These are phyloP conservation scores for Hanseniaspora valbyensis DNA, from an alignment of 805 yeast species.

Conservation along the genomic window DNA sequence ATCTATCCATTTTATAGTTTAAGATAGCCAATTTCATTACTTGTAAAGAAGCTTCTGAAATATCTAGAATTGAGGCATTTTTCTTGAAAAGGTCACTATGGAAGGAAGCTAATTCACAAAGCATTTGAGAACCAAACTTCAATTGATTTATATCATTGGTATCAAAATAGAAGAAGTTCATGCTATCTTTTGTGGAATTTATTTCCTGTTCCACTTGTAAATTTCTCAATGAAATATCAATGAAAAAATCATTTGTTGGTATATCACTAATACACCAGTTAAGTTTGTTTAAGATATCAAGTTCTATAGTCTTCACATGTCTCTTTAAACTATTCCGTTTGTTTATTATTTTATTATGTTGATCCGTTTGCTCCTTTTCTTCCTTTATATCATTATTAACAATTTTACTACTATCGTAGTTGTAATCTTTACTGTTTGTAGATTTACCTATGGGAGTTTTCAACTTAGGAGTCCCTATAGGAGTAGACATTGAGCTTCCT, in stretches of 20 bases:
- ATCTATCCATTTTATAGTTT: slow-evolving; percentile 16
- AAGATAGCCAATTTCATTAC: slow-evolving; percentile 38
- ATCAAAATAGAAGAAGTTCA: slow-evolving; percentile 19
- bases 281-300: slow-evolving; percentile 50
- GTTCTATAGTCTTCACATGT: slow-evolving; percentile 50
- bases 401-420: not conserved
- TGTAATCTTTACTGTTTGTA: slow-evolving; percentile 37
- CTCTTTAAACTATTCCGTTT: slow-evolving; percentile 26
- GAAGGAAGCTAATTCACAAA: slow-evolving; percentile 58
- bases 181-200: slow-evolving; percentile 16
- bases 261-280: slow-evolving; percentile 49
- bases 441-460: slow-evolving; percentile 6
- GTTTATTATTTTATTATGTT: slow-evolving; percentile 1
- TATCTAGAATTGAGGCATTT: slow-evolving; percentile 35
- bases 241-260: slow-evolving; percentile 53
- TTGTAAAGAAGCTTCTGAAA: slow-evolving; percentile 43
- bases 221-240: slow-evolving; percentile 42
- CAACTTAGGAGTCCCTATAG: slow-evolving; percentile 7
- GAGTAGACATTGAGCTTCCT: slow-evolving; percentile 13
- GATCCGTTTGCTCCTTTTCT: too few species aligned
- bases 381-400: not conserved
- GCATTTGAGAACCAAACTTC: slow-evolving; percentile 45
- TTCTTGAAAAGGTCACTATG: slow-evolving; percentile 39
- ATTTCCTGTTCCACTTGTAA: slow-evolving; percentile 15
- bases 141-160: slow-evolving; percentile 34